phyloP scores from a whole-genome alignment of 2,329 filamentous ascomycete species.

The Laburnicola sp. region DNA sequence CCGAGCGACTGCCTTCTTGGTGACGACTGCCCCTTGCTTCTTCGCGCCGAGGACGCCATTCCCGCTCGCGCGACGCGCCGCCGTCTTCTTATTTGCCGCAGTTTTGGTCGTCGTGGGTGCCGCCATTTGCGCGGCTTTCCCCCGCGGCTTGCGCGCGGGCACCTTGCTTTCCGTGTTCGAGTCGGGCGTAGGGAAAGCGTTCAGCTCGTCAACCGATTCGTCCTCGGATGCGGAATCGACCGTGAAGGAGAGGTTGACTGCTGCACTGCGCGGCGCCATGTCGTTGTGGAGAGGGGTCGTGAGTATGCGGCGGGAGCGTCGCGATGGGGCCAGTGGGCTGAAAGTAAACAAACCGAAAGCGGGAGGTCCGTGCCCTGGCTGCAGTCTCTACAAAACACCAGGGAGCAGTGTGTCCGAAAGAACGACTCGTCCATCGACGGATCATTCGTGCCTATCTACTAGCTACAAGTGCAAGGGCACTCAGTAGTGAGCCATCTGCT shows the following conservation, averaged over 20 bases:
- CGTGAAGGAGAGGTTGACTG: constrained; percentile 44
- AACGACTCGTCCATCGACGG: too few relatives aligned
- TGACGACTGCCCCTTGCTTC: constrained; percentile 40
- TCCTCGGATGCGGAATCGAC: constrained; percentile 48
- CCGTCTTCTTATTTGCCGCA: constrained; percentile 40
- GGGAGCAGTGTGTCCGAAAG: too few relatives aligned
- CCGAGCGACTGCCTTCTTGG: constrained; percentile 42
- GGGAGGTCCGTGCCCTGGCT: neutral
- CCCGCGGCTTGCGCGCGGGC: constrained; percentile 40
- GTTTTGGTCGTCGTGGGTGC: constrained; percentile 33
- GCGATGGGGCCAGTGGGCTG: constrained; percentile 2
- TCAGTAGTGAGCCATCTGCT: constrained; percentile 18
- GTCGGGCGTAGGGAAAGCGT: constrained; percentile 44
- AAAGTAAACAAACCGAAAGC: neutral
- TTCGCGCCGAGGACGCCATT: constrained; percentile 41
- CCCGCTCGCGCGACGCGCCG: constrained; percentile 44
- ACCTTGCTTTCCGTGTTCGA: constrained; percentile 47
- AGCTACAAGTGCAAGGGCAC: too few relatives aligned
- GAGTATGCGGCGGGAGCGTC: neutral
- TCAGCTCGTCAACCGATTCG: constrained; percentile 42
- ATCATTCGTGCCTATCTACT: too few relatives aligned
- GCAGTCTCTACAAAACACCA: too few relatives aligned
- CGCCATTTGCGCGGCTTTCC: constrained; percentile 31
- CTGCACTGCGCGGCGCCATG: constrained; percentile 40
- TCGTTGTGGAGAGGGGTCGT: neutral